Evolutionary conservation across 441 rosid genomes (phyloP), one percentile per base, ranked within the genome.

Genomic region (Gossypium schwendimanii): DNA sequence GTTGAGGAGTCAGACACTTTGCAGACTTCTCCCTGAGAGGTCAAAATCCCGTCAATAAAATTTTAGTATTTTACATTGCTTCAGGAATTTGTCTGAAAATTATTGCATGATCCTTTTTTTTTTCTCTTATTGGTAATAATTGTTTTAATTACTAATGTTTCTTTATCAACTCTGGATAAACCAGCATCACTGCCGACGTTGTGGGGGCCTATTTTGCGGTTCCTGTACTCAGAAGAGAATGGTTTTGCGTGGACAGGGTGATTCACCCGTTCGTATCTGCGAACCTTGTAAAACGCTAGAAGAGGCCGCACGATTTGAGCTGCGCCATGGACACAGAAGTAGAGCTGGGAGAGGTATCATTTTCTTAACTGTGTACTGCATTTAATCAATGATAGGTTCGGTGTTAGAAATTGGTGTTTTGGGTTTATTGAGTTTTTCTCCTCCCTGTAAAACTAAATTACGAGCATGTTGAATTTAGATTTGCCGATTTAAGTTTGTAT

Each of bases 171-270:
- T 60, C 41, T 69, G 61, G 72, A 59, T 63, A 77, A 41, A 73
- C 21, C 88, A 94, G 98, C 98, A 95, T 76, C 98, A 95, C 79
- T 95, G 99, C 78, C 83, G 98, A 70, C 83, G 98, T 77, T 95
- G 96, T 72, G 98, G 97, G 12, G 97, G 98, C 2, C 53, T 94
- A 66, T 94, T 89, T 81, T 94, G 97, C 82, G 80, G 81, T 75
- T 79, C 71, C 73, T 94, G 97, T 72, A 88, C 94, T 1, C 91
- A 83, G 81, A 89, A 87, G 57, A 79, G 91, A 77, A 92, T 95
- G 98, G 69, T 76, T 4, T 79, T 95, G 61, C 91, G 97, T 9
- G 98, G 99, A 11, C 97, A 92, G 82, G 97, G 99, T 26, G 97
- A 95, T 81, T 78, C 92, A 0, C 89, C 97, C 20, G 99, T 95